phyloP scores from a whole-genome alignment of 2,329 filamentous ascomycete genomes.

The Mycosphaerella sp. region DNA sequence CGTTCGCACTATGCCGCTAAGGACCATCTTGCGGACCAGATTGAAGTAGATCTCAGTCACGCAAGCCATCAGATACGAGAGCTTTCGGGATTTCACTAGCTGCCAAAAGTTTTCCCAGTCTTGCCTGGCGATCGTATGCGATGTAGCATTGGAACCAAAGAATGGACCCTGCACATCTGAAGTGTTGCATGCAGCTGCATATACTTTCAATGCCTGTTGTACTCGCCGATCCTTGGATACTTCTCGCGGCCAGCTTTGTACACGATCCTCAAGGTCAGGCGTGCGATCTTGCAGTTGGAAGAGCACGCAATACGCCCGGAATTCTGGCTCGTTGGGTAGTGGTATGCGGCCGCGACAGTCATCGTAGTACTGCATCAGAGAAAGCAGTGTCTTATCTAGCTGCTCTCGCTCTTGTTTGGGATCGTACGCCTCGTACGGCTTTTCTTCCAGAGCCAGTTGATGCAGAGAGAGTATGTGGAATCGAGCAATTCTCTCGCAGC shows the following conservation, averaged over 20 bases:
- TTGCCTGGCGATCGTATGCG: constrained; percentile 50
- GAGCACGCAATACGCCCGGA: constrained; percentile 56
- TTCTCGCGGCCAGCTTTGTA: constrained; percentile 49
- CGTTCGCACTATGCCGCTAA: constrained; percentile 38
- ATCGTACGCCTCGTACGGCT: constrained; percentile 47
- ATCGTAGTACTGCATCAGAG: constrained; percentile 56
- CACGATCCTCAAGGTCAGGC: constrained; percentile 52
- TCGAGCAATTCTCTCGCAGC: constrained; percentile 56
- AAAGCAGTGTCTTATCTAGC: constrained; percentile 56
- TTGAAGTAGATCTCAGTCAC: constrained; percentile 59
- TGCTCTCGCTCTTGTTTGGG: constrained; percentile 58
- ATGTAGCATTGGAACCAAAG: constrained; percentile 38
- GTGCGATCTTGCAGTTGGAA: constrained; percentile 46
- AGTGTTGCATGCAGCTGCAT: constrained; percentile 50
- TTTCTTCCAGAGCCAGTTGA: constrained; percentile 48
- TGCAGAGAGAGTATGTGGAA: constrained; percentile 59
- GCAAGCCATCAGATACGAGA: constrained; percentile 58
- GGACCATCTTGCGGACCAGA: constrained; percentile 49
- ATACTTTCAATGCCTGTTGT: constrained; percentile 51
- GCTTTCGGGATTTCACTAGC: constrained; percentile 47
- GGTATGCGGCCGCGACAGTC: constrained; percentile 45
- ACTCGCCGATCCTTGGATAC: constrained; percentile 49
- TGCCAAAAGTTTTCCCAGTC: constrained; percentile 55
- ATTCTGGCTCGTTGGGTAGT: constrained; percentile 57
- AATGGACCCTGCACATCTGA: constrained; percentile 48